Evolutionary conservation across 306 rosid genomes (phyloP).

Genomic region (Rosa persica): DNA sequence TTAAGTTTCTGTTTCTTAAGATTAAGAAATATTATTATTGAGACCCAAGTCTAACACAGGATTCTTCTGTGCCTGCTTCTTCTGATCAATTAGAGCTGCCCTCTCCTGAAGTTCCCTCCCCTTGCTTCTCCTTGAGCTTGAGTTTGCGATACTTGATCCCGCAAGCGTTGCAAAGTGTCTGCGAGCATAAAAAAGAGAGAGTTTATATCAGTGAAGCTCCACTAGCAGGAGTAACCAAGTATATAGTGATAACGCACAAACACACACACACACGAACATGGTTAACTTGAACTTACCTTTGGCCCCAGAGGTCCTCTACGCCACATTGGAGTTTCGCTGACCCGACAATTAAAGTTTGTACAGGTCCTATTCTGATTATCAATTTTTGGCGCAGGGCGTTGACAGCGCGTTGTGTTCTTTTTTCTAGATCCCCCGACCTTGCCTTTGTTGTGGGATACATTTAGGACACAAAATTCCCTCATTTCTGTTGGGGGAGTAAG

Average conservation of each 20-base stretch:
- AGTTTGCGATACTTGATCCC: conserved; percentile 29
- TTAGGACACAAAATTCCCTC: neutral
- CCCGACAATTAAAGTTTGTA: conserved; percentile 23
- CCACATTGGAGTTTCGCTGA: conserved; percentile 33
- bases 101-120: neutral
- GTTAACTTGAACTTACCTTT: conserved; percentile 7
- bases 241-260: neutral
- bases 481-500: neutral
- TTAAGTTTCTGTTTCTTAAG: neutral
- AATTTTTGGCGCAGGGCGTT: neutral
- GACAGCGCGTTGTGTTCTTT: neutral
- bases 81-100: neutral
- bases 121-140: conserved; percentile 10
- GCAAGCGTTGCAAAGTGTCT: conserved; percentile 36
- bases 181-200: neutral
- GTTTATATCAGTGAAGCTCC: neutral
- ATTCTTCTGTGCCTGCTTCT: neutral
- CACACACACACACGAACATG: too few relatives aligned
- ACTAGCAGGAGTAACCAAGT: neutral
- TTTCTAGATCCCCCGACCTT: neutral
- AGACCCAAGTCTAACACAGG: neutral
- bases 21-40: neutral
- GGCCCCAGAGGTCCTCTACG: conserved; percentile 40
- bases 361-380: conserved; percentile 8
- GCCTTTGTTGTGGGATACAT: neutral